phyloP scores from a whole-genome alignment of 78 protist species.

The Pigoraptor vietnamica region DNA sequence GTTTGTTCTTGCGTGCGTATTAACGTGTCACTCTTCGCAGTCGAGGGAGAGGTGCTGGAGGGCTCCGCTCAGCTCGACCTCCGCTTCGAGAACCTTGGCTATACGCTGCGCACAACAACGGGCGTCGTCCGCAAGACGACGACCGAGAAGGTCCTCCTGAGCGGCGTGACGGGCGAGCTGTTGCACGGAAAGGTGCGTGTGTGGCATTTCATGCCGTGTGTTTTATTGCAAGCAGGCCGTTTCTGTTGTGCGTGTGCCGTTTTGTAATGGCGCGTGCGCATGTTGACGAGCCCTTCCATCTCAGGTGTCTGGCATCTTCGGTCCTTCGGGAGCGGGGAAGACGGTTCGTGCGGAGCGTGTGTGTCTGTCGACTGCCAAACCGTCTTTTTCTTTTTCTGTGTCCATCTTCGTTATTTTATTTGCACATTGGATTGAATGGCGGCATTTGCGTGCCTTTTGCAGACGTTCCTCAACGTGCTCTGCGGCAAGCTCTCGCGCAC shows the following conservation, averaged over 20 bases:
- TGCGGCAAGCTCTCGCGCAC: not conserved
- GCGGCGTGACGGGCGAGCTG: not conserved
- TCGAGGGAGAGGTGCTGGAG: not conserved
- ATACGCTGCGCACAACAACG: not conserved
- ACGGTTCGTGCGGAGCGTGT: too few relatives aligned
- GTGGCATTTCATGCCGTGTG: too few relatives aligned
- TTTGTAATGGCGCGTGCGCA: not conserved
- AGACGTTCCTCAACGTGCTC: constrained; percentile 26
- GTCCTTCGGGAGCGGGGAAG: constrained; percentile 61
- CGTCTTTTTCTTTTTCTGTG: not conserved
- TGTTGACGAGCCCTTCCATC: not conserved
- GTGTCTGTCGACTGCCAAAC: not conserved
- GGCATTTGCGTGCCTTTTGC: not conserved
- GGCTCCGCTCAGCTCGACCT: not conserved
- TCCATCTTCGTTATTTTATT: not conserved
- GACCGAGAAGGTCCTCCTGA: not conserved
- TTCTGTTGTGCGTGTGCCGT: not conserved
- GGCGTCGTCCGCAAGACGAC: not conserved
- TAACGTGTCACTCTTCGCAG: not conserved
- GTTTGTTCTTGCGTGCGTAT: too few relatives aligned
- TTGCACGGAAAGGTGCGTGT: not conserved
- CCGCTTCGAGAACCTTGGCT: not conserved
- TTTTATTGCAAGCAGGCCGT: not conserved
- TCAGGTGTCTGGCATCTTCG: constrained; percentile 21
- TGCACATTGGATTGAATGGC: too few relatives aligned